Percentiles rank a stretch among this genome's conserved stretches.
Conservation (phyloP, 2,329 filamentous ascomycete genomes). For the Rhynchosporium secalis region DNA sequence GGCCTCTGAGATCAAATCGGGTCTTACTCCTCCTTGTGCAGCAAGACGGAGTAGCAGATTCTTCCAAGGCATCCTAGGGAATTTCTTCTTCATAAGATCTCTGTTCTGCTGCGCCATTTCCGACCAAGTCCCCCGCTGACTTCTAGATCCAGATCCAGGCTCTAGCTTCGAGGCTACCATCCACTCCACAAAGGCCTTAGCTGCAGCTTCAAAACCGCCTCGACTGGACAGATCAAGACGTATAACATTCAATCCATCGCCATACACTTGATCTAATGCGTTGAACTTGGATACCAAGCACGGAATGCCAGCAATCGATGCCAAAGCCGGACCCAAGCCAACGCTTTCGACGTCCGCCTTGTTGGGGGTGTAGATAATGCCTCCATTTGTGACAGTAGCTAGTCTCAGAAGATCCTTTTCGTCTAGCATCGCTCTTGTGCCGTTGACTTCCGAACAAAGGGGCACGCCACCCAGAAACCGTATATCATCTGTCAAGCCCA, state of each 20-base stretch:
- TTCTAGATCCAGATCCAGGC: not conserved
- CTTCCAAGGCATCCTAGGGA: slow-evolving; percentile 1
- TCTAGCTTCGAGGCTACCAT: slow-evolving; percentile 4
- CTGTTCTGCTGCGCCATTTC: slow-evolving; percentile 4
- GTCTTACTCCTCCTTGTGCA: not conserved
- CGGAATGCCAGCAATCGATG: slow-evolving; percentile 6
- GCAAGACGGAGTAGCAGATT: slow-evolving; percentile 1
- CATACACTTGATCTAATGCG: slow-evolving; percentile 9
- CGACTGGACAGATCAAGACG: not conserved
- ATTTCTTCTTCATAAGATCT: slow-evolving; percentile 5
- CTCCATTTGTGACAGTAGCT: not conserved
- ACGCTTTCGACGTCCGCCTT: slow-evolving; percentile 6
- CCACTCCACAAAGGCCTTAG: not conserved
- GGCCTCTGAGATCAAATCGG: not conserved
- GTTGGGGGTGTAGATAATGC: slow-evolving; percentile 4
- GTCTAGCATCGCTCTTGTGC: not conserved
- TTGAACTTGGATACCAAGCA: slow-evolving; percentile 9
- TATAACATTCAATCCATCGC: not conserved
- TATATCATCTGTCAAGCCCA: not conserved
- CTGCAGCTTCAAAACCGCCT: not conserved
- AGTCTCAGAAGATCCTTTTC: slow-evolving; percentile 10
- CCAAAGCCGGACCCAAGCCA: slow-evolving; percentile 10
- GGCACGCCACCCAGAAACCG: slow-evolving; percentile 8
- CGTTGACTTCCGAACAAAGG: not conserved
- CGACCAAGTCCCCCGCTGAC: slow-evolving; percentile 4